Base-by-base conservation (phyloP, 1,139 yeast genomes). In the Magnusiomyces tetraspermus region DNA sequence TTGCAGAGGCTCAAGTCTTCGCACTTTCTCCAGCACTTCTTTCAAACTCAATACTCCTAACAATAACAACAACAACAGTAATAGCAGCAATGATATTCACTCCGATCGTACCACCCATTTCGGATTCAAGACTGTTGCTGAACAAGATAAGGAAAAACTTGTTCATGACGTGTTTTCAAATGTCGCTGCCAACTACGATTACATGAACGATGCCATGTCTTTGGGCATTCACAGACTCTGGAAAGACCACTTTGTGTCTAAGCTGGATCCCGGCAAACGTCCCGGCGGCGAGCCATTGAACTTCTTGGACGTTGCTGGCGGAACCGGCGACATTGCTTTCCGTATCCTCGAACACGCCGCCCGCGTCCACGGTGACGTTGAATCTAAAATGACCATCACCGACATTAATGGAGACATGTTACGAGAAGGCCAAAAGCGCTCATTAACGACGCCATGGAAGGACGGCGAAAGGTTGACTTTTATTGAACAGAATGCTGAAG, bases 161-260 rank as follows among this genome's bases (percentile, higher is more conserved):
- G 99, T 92, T 24, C 85, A 87, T 48, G 83, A 84, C 42, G 98
- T 92, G 22, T 92, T 92, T 68, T 85, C 96, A 10, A 85, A 95
- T 8, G 98, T 92, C 42, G 98, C 98, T 2, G 80, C 92, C 38
- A 89, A 82, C 59, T 92, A 92, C 68, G 99, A 92, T 71, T 75
- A 87, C 53, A 94, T 92, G 98, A 92, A 92, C 70, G 99, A 92
- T 71, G 95, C 88, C 52, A 92, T 92, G 99, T 87, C 96, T 8
- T 70, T 90, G 69, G 98, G 98, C 41, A 78, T 92, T 51, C 99
- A 92, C 67, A 77, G 98, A 62, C 73, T 90, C 53, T 92, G 99
- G 99, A 92, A 92, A 67, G 82, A 79, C 64, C 96, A 90, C 66
- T 85, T 92, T 66, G 90, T 92, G 61, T 77, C 81, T 61, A 80